A percentile compares a stretch with the other conserved stretches of the same genome.
phyloP scores from a whole-genome alignment of 2,329 filamentous ascomycete genomes.

The Sphaerulina vaccinii region DNA sequence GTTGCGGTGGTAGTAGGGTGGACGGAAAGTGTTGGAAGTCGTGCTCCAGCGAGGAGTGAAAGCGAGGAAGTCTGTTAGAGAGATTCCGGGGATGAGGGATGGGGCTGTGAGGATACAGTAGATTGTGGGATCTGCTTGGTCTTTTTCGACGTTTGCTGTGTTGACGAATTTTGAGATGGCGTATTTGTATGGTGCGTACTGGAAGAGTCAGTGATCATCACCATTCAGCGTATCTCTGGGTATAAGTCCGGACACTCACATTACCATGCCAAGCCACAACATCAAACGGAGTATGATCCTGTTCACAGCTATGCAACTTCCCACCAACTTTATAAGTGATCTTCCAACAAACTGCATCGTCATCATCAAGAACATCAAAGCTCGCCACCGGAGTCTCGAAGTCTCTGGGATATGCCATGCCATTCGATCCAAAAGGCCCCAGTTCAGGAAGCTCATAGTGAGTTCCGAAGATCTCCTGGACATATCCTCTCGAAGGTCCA shows the following conservation, averaged over 20 bases:
- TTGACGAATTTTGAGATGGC: slow-evolving; percentile 56
- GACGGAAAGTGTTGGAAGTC: slow-evolving; percentile 65
- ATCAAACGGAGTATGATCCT: slow-evolving; percentile 66
- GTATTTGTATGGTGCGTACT: slow-evolving; percentile 60
- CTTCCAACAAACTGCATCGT: slow-evolving; percentile 51
- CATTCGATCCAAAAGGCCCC: slow-evolving; percentile 63
- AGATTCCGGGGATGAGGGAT: too few species aligned
- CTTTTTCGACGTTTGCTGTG: slow-evolving; percentile 50
- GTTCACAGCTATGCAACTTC: slow-evolving; percentile 56
- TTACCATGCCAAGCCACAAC: slow-evolving; percentile 69
- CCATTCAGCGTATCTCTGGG: too few species aligned
- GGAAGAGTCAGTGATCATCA: too few species aligned
- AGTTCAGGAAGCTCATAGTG: slow-evolving; percentile 64
- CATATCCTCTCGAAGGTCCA: slow-evolving; percentile 61
- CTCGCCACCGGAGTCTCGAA: slow-evolving; percentile 60
- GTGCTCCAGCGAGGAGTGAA: slow-evolving; percentile 70
- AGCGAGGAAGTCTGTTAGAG: slow-evolving; percentile 66
- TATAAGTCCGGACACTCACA: too few species aligned
- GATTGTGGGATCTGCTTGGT: too few species aligned
- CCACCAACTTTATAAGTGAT: slow-evolving; percentile 62
- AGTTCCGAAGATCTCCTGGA: slow-evolving; percentile 64
- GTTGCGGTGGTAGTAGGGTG: slow-evolving; percentile 69
- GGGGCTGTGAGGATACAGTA: too few species aligned
- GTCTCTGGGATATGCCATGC: slow-evolving; percentile 62
- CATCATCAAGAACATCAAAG: slow-evolving; percentile 45